Percentiles rank a stretch among this genome's conserved stretches.
phyloP scores from a whole-genome alignment of 2,329 filamentous ascomycete species.

The Calonectria ilicicola region DNA sequence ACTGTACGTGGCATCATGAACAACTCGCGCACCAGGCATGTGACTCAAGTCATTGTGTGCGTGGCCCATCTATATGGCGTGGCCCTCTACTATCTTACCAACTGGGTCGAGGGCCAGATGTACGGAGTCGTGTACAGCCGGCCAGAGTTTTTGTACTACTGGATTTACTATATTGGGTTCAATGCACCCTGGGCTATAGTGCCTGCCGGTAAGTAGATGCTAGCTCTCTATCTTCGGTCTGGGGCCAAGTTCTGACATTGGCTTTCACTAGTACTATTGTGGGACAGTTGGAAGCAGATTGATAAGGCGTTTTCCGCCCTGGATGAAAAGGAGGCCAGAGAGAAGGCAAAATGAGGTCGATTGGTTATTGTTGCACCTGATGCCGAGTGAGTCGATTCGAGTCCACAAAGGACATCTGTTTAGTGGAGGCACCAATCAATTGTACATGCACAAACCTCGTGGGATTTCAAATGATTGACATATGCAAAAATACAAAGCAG shows the following conservation, averaged over 20 bases:
- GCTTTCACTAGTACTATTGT: conserved; percentile 42
- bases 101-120: conserved; percentile 59
- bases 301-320: conserved; percentile 43
- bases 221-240: neutral
- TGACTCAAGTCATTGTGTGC: conserved; percentile 63
- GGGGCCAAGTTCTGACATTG: conserved; percentile 26
- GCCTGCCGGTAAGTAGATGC: conserved; percentile 60
- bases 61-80: conserved; percentile 71
- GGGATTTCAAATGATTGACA: neutral
- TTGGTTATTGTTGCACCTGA: neutral
- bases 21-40: conserved; percentile 59
- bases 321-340: conserved; percentile 29
- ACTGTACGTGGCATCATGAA: conserved; percentile 59
- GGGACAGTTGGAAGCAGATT: conserved; percentile 47
- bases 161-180: conserved; percentile 72
- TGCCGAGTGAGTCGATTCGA: neutral
- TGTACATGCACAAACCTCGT: neutral
- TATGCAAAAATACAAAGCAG: neutral
- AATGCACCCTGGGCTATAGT: conserved; percentile 72
- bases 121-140: conserved; percentile 64
- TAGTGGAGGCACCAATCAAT: neutral
- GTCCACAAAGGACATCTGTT: neutral
- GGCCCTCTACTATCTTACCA: conserved; percentile 72
- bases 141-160: conserved; percentile 71
- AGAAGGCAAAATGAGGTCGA: conserved; percentile 35